Base-by-base conservation (phyloP, 2,329 filamentous ascomycete genomes). In the Fusarium metavorans region DNA sequence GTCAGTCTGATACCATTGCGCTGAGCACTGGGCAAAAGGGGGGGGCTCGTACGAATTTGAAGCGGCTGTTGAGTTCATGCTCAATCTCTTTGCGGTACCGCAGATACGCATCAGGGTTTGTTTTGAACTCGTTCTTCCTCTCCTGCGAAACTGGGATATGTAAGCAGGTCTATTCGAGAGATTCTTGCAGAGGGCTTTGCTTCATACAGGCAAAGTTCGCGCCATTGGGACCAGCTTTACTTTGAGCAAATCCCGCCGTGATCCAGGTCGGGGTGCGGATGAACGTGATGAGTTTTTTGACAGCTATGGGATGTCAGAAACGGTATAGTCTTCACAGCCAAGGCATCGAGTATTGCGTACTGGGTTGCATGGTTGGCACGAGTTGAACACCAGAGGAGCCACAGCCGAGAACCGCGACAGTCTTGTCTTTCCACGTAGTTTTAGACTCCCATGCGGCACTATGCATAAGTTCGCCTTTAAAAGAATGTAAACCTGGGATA, bases 41-140 rank as follows among this genome's bases (percentile, higher is more conserved):
- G 11, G 9, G 18, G 39, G 5, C 39, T 20, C 87, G 80, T 75
- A 88, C 88, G 78, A 89, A 86, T 54, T 86, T 86, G 82, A 89
- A 90, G 25, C 86, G 82, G 54, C 85, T 84, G 68, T 88, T 89
- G 18, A 90, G 81, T 30, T 85, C 87, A 1, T 83, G 78, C 69
- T 89, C 87, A 9, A 88, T 79, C 20, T 81, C 81, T 68, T 86
- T 88, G 30, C 88, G 83, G 74, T 88, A 90, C 8, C 80, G 77
- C 1, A 90, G 80, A 74, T 92, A 92, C 18, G 81, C 85, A 13
- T 86, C 81, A 0, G 90, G 88, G 71, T 41, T 92, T 72, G 41
- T 88, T 84, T 67, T 88, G 88, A 0, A 87, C 14, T 88, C 84
- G 6, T 85, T 82, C 57, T 90, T 84, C 30, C 89, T 86, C 16